A percentile compares a stretch with the other conserved stretches of the same genome.
Conservation (phyloP, 2,329 filamentous ascomycete genomes). For the Lachnellula willkommii region DNA sequence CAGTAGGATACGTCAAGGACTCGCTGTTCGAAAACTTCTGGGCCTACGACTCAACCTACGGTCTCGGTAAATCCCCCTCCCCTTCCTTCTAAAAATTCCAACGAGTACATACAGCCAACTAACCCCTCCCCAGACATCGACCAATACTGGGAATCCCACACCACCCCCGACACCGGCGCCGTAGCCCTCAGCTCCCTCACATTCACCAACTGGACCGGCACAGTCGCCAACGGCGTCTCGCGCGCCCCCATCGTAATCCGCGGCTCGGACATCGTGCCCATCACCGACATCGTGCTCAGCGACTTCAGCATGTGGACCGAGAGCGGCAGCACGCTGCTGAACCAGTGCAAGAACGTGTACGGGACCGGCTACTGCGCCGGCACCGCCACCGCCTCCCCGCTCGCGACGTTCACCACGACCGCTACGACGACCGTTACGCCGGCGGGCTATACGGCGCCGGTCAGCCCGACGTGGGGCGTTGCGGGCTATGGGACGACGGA, state of each 20-base stretch:
- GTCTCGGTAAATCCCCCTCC: constrained; percentile 10
- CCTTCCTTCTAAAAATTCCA: no score
- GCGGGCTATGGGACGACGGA: constrained; percentile 31
- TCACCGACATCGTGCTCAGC: constrained; percentile 30
- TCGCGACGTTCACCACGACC: constrained; percentile 27
- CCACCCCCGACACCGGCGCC: constrained; percentile 24
- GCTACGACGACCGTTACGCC: constrained; percentile 18
- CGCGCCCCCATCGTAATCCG: constrained; percentile 31
- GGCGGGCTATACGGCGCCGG: constrained; percentile 25
- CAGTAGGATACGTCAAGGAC: constrained; percentile 33
- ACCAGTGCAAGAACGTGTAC: constrained; percentile 34
- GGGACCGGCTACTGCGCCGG: constrained; percentile 30
- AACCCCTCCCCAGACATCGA: constrained; percentile 13
- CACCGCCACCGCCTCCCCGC: constrained; percentile 12
- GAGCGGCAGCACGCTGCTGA: constrained; percentile 22
- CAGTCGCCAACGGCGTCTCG: constrained; percentile 28
- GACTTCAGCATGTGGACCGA: constrained; percentile 35
- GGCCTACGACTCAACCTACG: constrained; percentile 23
- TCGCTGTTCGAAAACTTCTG: constrained; percentile 31
- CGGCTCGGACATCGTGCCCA: constrained; percentile 31
- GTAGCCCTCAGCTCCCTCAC: constrained; percentile 22
- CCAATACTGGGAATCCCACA: constrained; percentile 26
- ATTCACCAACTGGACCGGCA: constrained; percentile 32
- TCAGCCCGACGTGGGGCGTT: constrained; percentile 30
- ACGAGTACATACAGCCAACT: no score